A percentile compares a stretch with the other conserved stretches of the same genome.
Evolutionary conservation across 2,329 filamentous ascomycete species (phyloP).

Genomic region (Ophiostoma novo-ulmi): DNA sequence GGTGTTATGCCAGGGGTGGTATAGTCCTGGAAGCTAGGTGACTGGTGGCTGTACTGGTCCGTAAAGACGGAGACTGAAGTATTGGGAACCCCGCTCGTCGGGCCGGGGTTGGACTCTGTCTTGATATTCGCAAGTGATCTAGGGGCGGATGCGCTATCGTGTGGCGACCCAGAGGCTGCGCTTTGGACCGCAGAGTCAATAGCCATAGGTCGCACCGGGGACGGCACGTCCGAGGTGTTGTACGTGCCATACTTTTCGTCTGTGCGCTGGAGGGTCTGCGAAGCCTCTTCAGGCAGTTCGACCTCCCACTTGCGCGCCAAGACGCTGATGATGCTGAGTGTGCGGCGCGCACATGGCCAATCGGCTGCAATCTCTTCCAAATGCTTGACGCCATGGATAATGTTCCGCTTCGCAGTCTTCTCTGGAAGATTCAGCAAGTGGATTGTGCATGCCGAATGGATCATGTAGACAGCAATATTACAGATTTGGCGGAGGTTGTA

Average conservation of each 20-base stretch:
- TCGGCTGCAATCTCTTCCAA: conserved; percentile 93
- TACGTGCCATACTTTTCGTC: conserved; percentile 75
- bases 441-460: conserved; percentile 89
- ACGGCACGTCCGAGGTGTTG: conserved; percentile 55
- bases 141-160: not conserved
- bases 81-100: not conserved
- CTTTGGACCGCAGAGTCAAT: not conserved
- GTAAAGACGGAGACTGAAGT: not conserved
- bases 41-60: conserved; percentile 29
- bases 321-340: conserved; percentile 77
- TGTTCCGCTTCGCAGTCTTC: conserved; percentile 82
- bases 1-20: conserved; percentile 23
- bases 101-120: not conserved
- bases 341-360: conserved; percentile 84
- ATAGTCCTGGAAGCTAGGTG: conserved; percentile 30
- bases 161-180: not conserved
- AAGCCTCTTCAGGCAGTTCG: conserved; percentile 77
- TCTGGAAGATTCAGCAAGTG: conserved; percentile 90
- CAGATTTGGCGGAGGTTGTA: conserved; percentile 91
- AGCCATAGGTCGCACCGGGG: conserved; percentile 40
- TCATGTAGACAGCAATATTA: conserved; percentile 94
- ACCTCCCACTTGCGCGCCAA: conserved; percentile 87
- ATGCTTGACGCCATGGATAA: conserved; percentile 84
- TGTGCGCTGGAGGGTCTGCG: conserved; percentile 66
- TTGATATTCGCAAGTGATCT: not conserved